These are phyloP conservation scores for Solidago caesia DNA, from an alignment of 129 eudicot species.

Conservation along the genomic window DNA sequence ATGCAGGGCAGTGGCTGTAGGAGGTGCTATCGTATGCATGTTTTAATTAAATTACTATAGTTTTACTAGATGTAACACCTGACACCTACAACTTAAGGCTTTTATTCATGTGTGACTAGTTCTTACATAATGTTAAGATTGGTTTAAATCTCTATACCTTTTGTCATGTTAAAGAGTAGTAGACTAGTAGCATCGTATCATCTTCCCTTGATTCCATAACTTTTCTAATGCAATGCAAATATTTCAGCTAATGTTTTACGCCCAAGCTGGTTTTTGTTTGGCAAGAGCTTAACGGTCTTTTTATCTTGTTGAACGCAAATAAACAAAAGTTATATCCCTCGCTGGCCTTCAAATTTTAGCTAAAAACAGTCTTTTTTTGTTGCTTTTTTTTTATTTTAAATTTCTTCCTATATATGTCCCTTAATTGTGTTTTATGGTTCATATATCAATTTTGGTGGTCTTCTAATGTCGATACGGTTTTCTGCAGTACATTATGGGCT, in stretches of 20 bases:
- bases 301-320: not conserved
- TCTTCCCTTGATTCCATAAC: slow-evolving; percentile 1
- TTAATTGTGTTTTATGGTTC: not conserved
- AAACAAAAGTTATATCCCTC: not conserved
- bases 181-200: not conserved
- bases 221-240: not conserved
- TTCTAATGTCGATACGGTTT: slow-evolving; percentile 19
- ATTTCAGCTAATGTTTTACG: not conserved
- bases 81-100: not conserved
- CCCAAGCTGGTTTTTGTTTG: not conserved
- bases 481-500: slow-evolving; percentile 31
- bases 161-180: slow-evolving; percentile 6
- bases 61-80: not conserved
- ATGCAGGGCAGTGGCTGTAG: not conserved
- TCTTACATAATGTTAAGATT: not conserved
- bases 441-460: not conserved
- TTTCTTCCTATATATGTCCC: slow-evolving; percentile 12
- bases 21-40: not conserved
- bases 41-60: too few species aligned
- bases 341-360: not conserved
- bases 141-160: not conserved
- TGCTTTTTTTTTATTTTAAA: too few species aligned
- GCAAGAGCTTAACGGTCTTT: not conserved
- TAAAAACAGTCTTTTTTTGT: not conserved
- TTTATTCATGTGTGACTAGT: not conserved